phyloP scores from a whole-genome alignment of 176 grass and related monocot species.

The Themeda triandra region DNA sequence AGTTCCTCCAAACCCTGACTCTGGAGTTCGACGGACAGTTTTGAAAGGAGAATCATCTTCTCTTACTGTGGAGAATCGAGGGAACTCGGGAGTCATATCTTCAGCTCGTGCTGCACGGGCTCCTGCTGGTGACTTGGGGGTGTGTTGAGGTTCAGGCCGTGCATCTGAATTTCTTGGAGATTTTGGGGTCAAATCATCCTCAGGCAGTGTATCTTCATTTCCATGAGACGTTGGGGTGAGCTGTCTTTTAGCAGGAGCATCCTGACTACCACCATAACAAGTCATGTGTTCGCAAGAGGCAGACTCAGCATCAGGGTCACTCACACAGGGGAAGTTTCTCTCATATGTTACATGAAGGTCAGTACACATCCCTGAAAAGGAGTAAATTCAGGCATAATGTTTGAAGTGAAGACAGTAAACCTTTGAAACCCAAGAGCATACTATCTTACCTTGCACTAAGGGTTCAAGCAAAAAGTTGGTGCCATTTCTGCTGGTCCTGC shows the following conservation, averaged over 20 bases:
- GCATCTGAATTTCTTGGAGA: conserved; percentile 3
- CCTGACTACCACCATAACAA: neutral
- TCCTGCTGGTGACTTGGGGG: neutral
- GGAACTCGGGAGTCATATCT: conserved; percentile 43
- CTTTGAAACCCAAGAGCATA: neutral
- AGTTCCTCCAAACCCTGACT: conserved; percentile 15
- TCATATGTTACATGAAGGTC: conserved; percentile 29
- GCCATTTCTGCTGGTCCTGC: conserved; percentile 35
- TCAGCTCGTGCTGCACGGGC: neutral
- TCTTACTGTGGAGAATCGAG: conserved; percentile 36
- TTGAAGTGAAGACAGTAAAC: neutral
- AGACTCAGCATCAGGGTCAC: conserved; percentile 25
- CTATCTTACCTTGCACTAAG: conserved; percentile 45
- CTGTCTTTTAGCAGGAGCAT: neutral
- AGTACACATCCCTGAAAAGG: conserved; percentile 49
- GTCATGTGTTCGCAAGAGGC: neutral
- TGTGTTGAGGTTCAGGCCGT: conserved; percentile 18
- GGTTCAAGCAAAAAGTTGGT: conserved; percentile 37
- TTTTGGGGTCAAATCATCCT: neutral
- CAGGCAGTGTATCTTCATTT: conserved; percentile 1
- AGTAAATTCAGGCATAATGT: neutral
- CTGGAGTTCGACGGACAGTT: conserved; percentile 16
- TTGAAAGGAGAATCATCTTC: conserved; percentile 45
- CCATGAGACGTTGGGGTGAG: neutral
- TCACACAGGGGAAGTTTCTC: conserved; percentile 21